Percentiles rank a stretch among this genome's conserved stretches.
Conservation (phyloP, 768 basidiomycete species). For the Russula lepida region DNA sequence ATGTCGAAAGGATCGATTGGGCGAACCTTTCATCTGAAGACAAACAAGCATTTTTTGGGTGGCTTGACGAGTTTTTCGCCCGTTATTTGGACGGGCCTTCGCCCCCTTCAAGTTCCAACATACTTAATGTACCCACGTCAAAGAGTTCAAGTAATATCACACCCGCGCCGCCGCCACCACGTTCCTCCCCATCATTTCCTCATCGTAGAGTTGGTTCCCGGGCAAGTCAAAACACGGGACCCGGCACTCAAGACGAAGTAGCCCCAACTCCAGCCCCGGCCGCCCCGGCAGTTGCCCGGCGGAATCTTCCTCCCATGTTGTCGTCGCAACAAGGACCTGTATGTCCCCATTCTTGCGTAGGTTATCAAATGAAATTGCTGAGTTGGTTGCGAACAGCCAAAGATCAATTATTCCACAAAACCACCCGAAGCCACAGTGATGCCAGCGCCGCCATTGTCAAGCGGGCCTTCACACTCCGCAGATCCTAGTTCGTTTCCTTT, state of each 20-base stretch:
- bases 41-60: conserved; percentile 63
- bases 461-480: not conserved
- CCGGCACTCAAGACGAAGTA: not conserved
- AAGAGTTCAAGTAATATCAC: not conserved
- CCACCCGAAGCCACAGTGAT: not conserved
- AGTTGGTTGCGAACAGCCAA: conserved; percentile 6
- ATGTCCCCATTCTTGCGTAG: not conserved
- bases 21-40: conserved; percentile 55
- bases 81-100: conserved; percentile 28
- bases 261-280: not conserved
- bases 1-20: conserved; percentile 50
- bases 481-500: not conserved
- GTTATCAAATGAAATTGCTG: not conserved
- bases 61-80: conserved; percentile 78
- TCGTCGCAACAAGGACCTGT: conserved; percentile 9
- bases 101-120: conserved; percentile 12
- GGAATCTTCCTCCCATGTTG: conserved; percentile 5
- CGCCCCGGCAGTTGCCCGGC: not conserved
- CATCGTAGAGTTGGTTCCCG: not conserved
- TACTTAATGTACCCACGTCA: not conserved
- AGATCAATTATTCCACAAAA: conserved; percentile 13
- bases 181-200: not conserved
- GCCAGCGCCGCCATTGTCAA: not conserved
- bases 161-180: not conserved
- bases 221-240: not conserved